Evolutionary conservation across 495 filamentous ascomycete genomes (phyloP).

Genomic region (Talaromyces thailandensis): DNA sequence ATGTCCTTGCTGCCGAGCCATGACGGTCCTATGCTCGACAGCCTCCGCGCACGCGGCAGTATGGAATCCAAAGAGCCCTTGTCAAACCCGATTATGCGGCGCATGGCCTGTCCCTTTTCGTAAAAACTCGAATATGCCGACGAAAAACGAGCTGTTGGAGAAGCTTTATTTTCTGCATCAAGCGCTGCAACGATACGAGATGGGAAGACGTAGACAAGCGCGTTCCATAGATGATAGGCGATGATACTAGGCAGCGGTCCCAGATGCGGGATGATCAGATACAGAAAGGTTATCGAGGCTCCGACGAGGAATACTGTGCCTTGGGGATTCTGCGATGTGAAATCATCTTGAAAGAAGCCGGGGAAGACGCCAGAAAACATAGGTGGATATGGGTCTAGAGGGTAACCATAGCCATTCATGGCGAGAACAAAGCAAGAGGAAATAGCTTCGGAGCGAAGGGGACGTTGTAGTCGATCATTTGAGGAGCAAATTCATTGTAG

Average conservation of each 20-base stretch:
- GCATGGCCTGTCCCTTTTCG: slow-evolving; percentile 58
- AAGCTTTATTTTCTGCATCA: slow-evolving; percentile 31
- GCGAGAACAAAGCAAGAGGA: slow-evolving; percentile 14
- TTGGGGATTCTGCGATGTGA: slow-evolving; percentile 16
- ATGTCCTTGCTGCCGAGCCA: slow-evolving; percentile 29
- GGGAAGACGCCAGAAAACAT: slow-evolving; percentile 11
- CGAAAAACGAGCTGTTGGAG: slow-evolving; percentile 11
- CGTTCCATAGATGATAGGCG: slow-evolving; percentile 45
- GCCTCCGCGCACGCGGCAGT: slow-evolving; percentile 32
- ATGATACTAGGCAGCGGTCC: slow-evolving; percentile 20
- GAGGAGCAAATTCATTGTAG: not conserved
- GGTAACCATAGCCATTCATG: slow-evolving; percentile 33
- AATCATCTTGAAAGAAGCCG: slow-evolving; percentile 27
- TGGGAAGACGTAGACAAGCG: slow-evolving; percentile 52
- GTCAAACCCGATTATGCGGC: slow-evolving; percentile 58
- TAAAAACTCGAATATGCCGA: slow-evolving; percentile 17
- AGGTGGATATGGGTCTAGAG: slow-evolving; percentile 18
- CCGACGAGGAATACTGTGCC: slow-evolving; percentile 17
- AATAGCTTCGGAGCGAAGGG: not conserved
- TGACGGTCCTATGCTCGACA: slow-evolving; percentile 33
- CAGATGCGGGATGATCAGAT: slow-evolving; percentile 21
- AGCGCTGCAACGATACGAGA: slow-evolving; percentile 49
- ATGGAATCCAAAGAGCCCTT: slow-evolving; percentile 39
- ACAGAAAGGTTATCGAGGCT: slow-evolving; percentile 16
- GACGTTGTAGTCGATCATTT: not conserved